Conservation (phyloP, 2,329 filamentous ascomycete genomes). For the Stagonosporopsis chrysanthemi region DNA sequence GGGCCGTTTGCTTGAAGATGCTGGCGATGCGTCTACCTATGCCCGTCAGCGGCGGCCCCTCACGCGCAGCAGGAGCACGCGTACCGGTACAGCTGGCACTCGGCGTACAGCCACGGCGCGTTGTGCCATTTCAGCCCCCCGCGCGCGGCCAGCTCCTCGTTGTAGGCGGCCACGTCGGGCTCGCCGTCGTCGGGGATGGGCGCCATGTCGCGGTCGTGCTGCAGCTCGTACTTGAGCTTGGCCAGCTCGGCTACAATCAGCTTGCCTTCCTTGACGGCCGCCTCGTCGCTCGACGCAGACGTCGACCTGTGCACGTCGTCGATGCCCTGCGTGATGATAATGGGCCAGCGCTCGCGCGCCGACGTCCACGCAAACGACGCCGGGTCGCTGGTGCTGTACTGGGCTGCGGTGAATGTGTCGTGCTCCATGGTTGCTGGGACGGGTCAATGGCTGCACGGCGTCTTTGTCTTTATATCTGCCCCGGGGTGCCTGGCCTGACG, state of each 20-base stretch:
- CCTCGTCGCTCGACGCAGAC: slow-evolving; percentile 64
- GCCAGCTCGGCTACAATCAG: slow-evolving; percentile 80
- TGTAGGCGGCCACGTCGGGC: slow-evolving; percentile 80
- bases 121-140: slow-evolving; percentile 82
- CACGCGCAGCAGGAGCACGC: slow-evolving; percentile 5
- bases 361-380: slow-evolving; percentile 88
- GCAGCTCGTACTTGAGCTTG: slow-evolving; percentile 90
- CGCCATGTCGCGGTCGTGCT: slow-evolving; percentile 83
- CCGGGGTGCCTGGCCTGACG: not conserved
- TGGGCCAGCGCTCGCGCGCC: slow-evolving; percentile 86
- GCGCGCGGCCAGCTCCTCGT: slow-evolving; percentile 79
- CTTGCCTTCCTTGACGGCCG: slow-evolving; percentile 82
- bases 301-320: slow-evolving; percentile 89
- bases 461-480: not conserved
- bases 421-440: slow-evolving; percentile 24
- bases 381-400: slow-evolving; percentile 79
- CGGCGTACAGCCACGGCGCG: slow-evolving; percentile 85
- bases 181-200: slow-evolving; percentile 79
- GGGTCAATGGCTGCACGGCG: not conserved
- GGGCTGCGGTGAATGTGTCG: slow-evolving; percentile 61
- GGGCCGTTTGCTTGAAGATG: slow-evolving; percentile 75
- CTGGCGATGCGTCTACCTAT: slow-evolving; percentile 76
- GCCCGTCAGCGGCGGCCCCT: slow-evolving; percentile 20
- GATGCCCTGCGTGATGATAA: slow-evolving; percentile 91
- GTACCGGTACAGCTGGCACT: slow-evolving; percentile 92